phyloP scores from a whole-genome alignment of 148 eudicot species.

The Fagopyrum esculentum region DNA sequence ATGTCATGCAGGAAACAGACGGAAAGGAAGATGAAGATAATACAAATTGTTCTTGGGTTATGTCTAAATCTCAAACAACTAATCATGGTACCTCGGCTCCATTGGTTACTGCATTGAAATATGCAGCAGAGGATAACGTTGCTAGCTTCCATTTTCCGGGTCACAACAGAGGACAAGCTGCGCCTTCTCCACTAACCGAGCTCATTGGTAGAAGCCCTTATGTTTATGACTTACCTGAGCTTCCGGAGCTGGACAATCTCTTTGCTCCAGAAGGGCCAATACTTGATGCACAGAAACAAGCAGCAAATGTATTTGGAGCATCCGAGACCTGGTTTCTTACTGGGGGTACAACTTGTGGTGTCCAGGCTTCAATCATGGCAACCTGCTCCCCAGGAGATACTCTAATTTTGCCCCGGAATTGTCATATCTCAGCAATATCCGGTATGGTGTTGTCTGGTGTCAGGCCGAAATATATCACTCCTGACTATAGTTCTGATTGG shows the following conservation, averaged over 20 bases:
- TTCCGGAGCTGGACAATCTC: constrained; percentile 68
- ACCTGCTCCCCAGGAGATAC: constrained; percentile 73
- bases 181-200: constrained; percentile 51
- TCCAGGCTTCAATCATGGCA: constrained; percentile 73
- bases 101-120: constrained; percentile 55
- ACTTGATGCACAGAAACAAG: constrained; percentile 57
- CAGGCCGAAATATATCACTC: constrained; percentile 56
- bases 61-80: constrained; percentile 12
- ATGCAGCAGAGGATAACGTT: constrained; percentile 45
- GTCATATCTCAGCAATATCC: constrained; percentile 63
- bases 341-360: constrained; percentile 91
- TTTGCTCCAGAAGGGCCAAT: constrained; percentile 65
- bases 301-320: constrained; percentile 74
- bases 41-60: constrained; percentile 3
- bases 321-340: constrained; percentile 85
- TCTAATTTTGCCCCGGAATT: constrained; percentile 73
- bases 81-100: constrained; percentile 30
- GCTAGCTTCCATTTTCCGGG: constrained; percentile 89
- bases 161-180: constrained; percentile 72
- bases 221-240: constrained; percentile 54
- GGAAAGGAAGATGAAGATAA: constrained; percentile 15
- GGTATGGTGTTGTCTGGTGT: constrained; percentile 71
- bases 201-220: constrained; percentile 58
- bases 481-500: constrained; percentile 57
- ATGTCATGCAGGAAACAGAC: neutral